Percentiles rank a stretch among this genome's conserved stretches.
These are phyloP conservation scores for Arachis stenosperma DNA, from an alignment of 306 rosid genomes.

Conservation along the genomic window DNA sequence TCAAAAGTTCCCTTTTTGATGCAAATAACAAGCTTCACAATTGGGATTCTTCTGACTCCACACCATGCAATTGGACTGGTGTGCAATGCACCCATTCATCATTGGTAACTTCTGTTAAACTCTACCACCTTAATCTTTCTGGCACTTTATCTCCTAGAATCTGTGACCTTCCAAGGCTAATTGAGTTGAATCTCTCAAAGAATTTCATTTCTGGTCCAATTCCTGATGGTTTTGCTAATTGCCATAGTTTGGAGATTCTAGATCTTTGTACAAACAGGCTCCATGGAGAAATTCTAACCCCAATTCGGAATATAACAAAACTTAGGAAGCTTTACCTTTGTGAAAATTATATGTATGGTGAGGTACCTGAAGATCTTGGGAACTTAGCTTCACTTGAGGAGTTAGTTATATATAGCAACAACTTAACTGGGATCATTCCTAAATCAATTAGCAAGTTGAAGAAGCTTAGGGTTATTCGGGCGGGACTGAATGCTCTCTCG, in stretches of 20 bases:
- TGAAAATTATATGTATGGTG: conserved; percentile 69
- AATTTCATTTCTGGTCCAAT: conserved; percentile 67
- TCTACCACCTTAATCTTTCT: conserved; percentile 55
- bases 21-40: conserved; percentile 52
- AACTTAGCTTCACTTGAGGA: conserved; percentile 62
- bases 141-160: conserved; percentile 63
- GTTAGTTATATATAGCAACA: conserved; percentile 70
- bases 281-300: conserved; percentile 54
- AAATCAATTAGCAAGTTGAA: conserved; percentile 58
- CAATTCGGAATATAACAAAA: conserved; percentile 50
- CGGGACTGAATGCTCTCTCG: conserved; percentile 62
- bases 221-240: conserved; percentile 52
- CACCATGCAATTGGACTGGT: conserved; percentile 83
- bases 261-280: conserved; percentile 85
- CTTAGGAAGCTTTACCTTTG: conserved; percentile 68
- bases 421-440: conserved; percentile 71
- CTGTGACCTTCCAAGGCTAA: conserved; percentile 57
- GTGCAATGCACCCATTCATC: conserved; percentile 54
- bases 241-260: conserved; percentile 59
- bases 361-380: conserved; percentile 60
- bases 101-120: conserved; percentile 63
- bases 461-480: conserved; percentile 64
- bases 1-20: conserved; percentile 51
- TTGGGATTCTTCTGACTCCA: conserved; percentile 60
- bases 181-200: conserved; percentile 62